Evolutionary conservation across 352 stramenopile genomes (phyloP).

Genomic region (Pythium vanterpoolii): DNA sequence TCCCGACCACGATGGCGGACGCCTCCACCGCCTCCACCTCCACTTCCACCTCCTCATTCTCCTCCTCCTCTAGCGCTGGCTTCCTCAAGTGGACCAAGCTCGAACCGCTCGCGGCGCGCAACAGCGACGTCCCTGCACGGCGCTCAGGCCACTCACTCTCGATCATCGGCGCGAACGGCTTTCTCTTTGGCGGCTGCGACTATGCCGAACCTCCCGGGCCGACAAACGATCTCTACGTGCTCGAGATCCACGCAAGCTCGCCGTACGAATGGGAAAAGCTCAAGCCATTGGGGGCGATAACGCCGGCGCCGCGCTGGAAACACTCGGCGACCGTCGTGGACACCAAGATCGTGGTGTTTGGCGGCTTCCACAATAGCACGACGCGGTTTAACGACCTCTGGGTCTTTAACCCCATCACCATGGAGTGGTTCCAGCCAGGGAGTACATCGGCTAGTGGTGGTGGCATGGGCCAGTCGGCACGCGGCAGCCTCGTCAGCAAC

Average conservation of each 20-base stretch:
- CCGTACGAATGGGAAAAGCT: slow-evolving; percentile 77
- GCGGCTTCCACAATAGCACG: slow-evolving; percentile 89
- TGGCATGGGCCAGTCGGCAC: slow-evolving; percentile 47
- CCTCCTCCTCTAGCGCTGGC: slow-evolving; percentile 4
- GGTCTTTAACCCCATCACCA: slow-evolving; percentile 93
- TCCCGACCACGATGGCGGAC: not conserved
- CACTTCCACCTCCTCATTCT: not conserved
- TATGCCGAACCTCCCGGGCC: slow-evolving; percentile 85
- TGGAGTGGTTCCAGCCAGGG: slow-evolving; percentile 85
- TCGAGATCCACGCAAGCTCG: slow-evolving; percentile 78
- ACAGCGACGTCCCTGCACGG: slow-evolving; percentile 83
- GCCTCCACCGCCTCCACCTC: not conserved
- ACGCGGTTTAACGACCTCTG: slow-evolving; percentile 95
- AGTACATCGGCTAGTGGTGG: not conserved
- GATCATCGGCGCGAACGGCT: slow-evolving; percentile 84
- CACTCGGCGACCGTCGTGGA: slow-evolving; percentile 89
- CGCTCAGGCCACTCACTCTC: slow-evolving; percentile 93
- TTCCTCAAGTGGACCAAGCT: slow-evolving; percentile 56
- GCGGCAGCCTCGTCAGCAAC: slow-evolving; percentile 15
- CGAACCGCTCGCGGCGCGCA: slow-evolving; percentile 47
- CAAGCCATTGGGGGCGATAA: slow-evolving; percentile 27
- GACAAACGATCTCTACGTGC: slow-evolving; percentile 92
- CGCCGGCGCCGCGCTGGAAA: slow-evolving; percentile 77
- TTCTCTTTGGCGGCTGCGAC: slow-evolving; percentile 93
- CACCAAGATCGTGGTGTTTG: slow-evolving; percentile 92